These are phyloP conservation scores for Perkinsus olseni DNA, from an alignment of 169 alveolate species.

Conservation along the genomic window DNA sequence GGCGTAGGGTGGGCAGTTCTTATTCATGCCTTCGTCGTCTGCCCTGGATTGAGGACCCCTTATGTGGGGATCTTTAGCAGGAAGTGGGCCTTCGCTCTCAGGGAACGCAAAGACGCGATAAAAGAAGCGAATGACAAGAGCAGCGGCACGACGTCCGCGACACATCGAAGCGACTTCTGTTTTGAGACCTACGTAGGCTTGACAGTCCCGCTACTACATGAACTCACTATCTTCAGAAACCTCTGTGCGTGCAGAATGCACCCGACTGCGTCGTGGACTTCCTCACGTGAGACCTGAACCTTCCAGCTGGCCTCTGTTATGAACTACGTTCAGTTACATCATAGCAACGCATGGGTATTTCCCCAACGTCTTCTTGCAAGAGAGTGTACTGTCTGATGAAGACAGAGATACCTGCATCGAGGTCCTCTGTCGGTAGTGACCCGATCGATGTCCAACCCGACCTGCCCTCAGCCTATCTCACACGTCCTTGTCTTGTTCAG, in stretches of 20 bases:
- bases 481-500: background rate
- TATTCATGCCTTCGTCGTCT: too few species aligned
- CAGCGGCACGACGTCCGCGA: background rate
- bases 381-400: background rate
- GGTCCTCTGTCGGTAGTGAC: background rate
- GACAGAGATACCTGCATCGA: background rate
- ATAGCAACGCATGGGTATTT: background rate
- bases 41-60: too few species aligned
- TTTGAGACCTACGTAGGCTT: background rate
- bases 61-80: too few species aligned
- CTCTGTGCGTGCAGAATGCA: background rate
- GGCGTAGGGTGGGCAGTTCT: background rate
- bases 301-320: background rate
- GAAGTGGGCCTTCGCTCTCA: too few species aligned
- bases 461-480: background rate
- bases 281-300: background rate
- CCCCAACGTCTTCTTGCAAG: background rate
- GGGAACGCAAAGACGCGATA: background rate
- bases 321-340: background rate
- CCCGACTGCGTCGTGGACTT: background rate
- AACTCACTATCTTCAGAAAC: background rate
- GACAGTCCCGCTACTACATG: background rate
- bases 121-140: background rate
- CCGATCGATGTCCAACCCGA: too few species aligned
- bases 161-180: background rate